Evolutionary conservation across 805 yeast species (phyloP), one percentile per base, ranked within the genome.

Genomic region (Schwanniomyces sp.): DNA sequence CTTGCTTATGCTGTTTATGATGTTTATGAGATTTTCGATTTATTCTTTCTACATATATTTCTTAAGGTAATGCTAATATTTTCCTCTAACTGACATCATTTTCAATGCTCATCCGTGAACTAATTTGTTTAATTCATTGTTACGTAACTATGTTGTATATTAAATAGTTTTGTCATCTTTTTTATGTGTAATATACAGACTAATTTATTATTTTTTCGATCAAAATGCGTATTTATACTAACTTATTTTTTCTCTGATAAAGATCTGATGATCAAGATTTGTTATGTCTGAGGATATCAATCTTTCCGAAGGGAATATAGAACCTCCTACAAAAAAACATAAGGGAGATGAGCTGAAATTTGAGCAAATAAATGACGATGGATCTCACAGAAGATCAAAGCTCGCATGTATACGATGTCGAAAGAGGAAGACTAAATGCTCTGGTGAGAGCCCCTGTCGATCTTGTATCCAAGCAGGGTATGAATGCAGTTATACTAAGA

Each of bases 401-500:
- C 32, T 50, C 4, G 67, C 68, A 2, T 64, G 69, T 47, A 41
- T 49, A 3, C 48, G 66, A 27, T 64, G 69, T 41, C 48, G 61
- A 26, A 43, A 40, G n/a, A 46, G 69, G n/a, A 64, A 63, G 48
- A 59, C 65, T 1, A 59, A 61, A 42, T 64, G 69, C 40, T 48
- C 62, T 2, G 68, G 68, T 1, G 49, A 46, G 9, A 40, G 40
- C 12, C 69, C 69, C 1, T 64, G 69, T 44, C 45, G 46, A 12
- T 25, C 56, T 1, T 64, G 68, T 43, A 11, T 43, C 4, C 34
- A 42, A 4, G 45, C 50, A 2, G 50, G 53, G 6, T 16, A 27
- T 4, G 54, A 49, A 32, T 64, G 69, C 50, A 45, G 51, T 14
- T 64, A 55, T 30, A 53, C 57, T 16, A 44, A 59, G 38, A 63